phyloP scores from a whole-genome alignment of 1,284 basidiomycete species.

The Puccinia polysora region DNA sequence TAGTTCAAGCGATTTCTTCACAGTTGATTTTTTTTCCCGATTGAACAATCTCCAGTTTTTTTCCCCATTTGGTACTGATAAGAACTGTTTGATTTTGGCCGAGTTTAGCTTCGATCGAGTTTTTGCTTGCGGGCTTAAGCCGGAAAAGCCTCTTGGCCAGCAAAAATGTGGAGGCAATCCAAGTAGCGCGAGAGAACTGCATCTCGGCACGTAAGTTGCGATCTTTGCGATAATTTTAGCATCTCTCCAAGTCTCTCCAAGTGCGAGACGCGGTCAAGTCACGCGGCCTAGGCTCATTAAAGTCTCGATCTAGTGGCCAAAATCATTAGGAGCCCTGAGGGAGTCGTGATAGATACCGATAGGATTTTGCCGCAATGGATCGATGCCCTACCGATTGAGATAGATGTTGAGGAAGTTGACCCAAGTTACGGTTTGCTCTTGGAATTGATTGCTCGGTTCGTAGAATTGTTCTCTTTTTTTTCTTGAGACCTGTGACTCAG shows the following conservation, averaged over 20 bases:
- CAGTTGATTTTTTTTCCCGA: background rate
- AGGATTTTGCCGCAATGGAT: constrained; percentile 35
- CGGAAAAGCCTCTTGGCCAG: too few relatives aligned
- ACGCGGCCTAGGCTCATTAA: too few relatives aligned
- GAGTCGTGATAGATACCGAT: constrained; percentile 25
- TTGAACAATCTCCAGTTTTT: background rate
- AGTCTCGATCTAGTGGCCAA: constrained; percentile 42
- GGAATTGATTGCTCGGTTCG: constrained; percentile 36
- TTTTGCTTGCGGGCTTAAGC: constrained; percentile 19
- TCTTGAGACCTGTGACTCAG: background rate
- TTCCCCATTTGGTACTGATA: too few relatives aligned
- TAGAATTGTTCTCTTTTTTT: background rate
- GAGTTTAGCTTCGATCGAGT: constrained; percentile 5
- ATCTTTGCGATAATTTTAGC: too few relatives aligned
- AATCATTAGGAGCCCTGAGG: constrained; percentile 28
- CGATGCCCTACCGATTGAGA: constrained; percentile 34
- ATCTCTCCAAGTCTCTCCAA: too few relatives aligned
- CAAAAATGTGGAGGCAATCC: background rate
- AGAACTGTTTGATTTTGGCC: background rate
- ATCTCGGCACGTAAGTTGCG: constrained; percentile 40
- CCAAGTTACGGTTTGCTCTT: constrained; percentile 32
- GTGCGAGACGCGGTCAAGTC: too few relatives aligned
- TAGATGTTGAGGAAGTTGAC: constrained; percentile 35
- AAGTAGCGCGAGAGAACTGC: constrained; percentile 38
- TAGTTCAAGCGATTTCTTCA: background rate